Percentiles rank a stretch among this genome's conserved stretches.
phyloP scores from a whole-genome alignment of 768 basidiomycete genomes.

The Leccinum subgranulosum region DNA sequence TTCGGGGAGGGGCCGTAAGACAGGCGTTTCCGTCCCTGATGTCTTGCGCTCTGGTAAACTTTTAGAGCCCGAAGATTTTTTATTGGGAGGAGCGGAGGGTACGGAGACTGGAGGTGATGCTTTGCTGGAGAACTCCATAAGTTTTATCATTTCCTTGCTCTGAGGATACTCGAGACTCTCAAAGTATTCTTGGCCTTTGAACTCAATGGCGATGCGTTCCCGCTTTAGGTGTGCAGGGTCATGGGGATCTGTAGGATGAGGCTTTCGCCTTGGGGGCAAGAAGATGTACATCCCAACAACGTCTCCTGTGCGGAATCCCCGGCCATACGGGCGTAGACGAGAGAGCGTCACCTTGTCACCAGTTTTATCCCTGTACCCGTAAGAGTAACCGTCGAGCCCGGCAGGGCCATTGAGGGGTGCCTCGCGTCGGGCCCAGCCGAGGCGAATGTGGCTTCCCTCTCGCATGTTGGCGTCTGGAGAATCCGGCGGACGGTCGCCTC shows the following conservation, averaged over 20 bases:
- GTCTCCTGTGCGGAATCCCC: conserved; percentile 74
- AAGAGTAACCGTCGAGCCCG: conserved; percentile 92
- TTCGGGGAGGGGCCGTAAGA: conserved; percentile 64
- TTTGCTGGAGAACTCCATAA: conserved; percentile 77
- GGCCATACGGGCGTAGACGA: conserved; percentile 74
- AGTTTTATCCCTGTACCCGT: conserved; percentile 86
- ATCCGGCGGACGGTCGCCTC: conserved; percentile 49
- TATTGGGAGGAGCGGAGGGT: conserved; percentile 50
- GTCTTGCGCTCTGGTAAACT: conserved; percentile 57
- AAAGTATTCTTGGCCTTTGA: conserved; percentile 97
- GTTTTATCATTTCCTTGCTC: conserved; percentile 87
- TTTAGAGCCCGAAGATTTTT: conserved; percentile 69
- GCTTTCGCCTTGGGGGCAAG: conserved; percentile 65
- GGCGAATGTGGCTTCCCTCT: conserved; percentile 79
- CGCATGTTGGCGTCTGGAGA: conserved; percentile 43
- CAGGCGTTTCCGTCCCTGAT: conserved; percentile 30
- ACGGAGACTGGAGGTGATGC: conserved; percentile 51
- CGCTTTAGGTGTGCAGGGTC: conserved; percentile 84
- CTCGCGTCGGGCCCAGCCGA: conserved; percentile 92
- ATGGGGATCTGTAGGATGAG: conserved; percentile 58
- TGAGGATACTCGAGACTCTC: conserved; percentile 88
- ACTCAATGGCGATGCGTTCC: conserved; percentile 90
- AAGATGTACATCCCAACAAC: conserved; percentile 92
- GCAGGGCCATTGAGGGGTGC: conserved; percentile 91
- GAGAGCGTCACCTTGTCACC: conserved; percentile 91